Evolutionary conservation across 2,329 filamentous ascomycete species (phyloP).

Genomic region (Colletotrichum tofieldiae): DNA sequence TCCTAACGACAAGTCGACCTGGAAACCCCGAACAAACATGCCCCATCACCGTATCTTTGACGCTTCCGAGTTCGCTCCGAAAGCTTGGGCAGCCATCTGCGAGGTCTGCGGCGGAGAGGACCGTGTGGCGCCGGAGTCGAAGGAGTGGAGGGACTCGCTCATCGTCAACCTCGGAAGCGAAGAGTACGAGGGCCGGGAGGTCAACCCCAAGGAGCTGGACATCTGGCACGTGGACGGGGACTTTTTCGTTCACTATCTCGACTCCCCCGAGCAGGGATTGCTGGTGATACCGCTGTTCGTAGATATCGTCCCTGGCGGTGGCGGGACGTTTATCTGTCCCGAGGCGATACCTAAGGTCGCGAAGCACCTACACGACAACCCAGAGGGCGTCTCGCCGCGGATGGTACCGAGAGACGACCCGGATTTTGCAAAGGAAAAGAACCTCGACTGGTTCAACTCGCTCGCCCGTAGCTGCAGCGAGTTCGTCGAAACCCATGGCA

Average conservation of each 20-base stretch:
- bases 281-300: conserved; percentile 79
- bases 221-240: conserved; percentile 81
- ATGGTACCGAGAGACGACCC: conserved; percentile 72
- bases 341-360: conserved; percentile 72
- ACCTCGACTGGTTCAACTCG: conserved; percentile 62
- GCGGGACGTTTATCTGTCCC: conserved; percentile 77
- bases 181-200: conserved; percentile 64
- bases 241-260: conserved; percentile 81
- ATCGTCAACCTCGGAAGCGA: conserved; percentile 79
- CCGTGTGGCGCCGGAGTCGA: conserved; percentile 62
- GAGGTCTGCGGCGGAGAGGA: conserved; percentile 77
- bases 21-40: conserved; percentile 77
- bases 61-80: conserved; percentile 71
- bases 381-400: conserved; percentile 76
- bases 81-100: conserved; percentile 77
- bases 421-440: conserved; percentile 59
- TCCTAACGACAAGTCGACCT: conserved; percentile 75
- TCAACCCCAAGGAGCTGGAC: conserved; percentile 66
- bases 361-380: conserved; percentile 71
- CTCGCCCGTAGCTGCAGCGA: conserved; percentile 58
- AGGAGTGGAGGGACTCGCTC: conserved; percentile 76
- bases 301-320: conserved; percentile 72
- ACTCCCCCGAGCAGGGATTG: conserved; percentile 78
- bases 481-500: conserved; percentile 70
- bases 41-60: conserved; percentile 70